Percentiles rank a stretch among this genome's conserved stretches.
phyloP scores from a whole-genome alignment of 306 rosid species.

The Pueraria montana region DNA sequence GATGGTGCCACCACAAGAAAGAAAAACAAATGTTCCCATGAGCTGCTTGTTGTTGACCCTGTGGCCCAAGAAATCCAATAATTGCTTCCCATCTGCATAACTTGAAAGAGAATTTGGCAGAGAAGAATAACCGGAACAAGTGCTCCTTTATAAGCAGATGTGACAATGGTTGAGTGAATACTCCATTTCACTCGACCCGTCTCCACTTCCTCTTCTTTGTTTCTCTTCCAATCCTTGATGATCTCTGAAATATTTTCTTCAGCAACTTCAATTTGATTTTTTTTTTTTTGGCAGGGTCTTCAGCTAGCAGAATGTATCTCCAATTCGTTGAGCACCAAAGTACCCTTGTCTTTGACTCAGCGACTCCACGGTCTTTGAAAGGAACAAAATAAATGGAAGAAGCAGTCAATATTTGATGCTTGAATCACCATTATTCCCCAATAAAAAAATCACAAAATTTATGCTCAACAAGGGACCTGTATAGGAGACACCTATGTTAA shows the following conservation, averaged over 20 bases:
- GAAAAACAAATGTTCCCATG: constrained; percentile 66
- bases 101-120: constrained; percentile 86
- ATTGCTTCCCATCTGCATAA: constrained; percentile 89
- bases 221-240: constrained; percentile 53
- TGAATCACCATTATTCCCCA: constrained; percentile 57
- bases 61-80: constrained; percentile 98
- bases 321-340: constrained; percentile 84
- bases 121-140: constrained; percentile 87
- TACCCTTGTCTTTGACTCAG: constrained; percentile 90
- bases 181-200: constrained; percentile 91
- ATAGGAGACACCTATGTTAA: constrained; percentile 80
- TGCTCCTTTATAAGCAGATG: constrained; percentile 79
- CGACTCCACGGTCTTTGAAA: constrained; percentile 83
- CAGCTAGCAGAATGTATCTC: constrained; percentile 53
- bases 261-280: constrained; percentile 69
- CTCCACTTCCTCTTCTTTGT: constrained; percentile 75
- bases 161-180: constrained; percentile 84
- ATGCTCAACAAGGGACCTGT: constrained; percentile 82
- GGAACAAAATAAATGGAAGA: constrained; percentile 82
- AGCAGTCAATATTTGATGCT: constrained; percentile 64
- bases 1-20: constrained; percentile 88
- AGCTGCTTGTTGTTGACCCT: constrained; percentile 59
- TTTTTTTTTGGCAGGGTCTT: constrained; percentile 55
- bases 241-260: constrained; percentile 57
- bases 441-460: constrained; percentile 73